A percentile compares a stretch with the other conserved stretches of the same genome.
Conservation (phyloP, 2,329 filamentous ascomycete species). For the Metarhizium humberi region DNA sequence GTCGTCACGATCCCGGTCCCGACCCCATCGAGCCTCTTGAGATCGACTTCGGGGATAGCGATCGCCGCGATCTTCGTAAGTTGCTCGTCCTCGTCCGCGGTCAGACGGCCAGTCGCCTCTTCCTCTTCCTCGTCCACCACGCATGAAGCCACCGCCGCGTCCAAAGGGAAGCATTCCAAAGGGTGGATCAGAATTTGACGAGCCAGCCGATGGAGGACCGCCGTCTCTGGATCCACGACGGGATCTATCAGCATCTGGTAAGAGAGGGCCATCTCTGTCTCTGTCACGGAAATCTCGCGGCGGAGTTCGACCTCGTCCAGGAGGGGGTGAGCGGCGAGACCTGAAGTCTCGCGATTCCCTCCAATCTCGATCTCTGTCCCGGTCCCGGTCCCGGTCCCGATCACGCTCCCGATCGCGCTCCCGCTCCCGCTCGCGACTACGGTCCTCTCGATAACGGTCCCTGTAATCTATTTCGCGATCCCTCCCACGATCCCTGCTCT, state of each 20-base stretch:
- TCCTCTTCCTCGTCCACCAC: slow-evolving; percentile 42
- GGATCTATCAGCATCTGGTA: slow-evolving; percentile 59
- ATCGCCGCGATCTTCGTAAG: slow-evolving; percentile 51
- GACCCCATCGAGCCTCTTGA: slow-evolving; percentile 51
- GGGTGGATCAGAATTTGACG: slow-evolving; percentile 58
- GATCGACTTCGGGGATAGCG: slow-evolving; percentile 58
- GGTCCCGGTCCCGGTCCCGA: slow-evolving; percentile 37
- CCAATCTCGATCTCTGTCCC: slow-evolving; percentile 42
- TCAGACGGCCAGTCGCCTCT: slow-evolving; percentile 31
- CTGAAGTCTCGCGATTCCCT: slow-evolving; percentile 29
- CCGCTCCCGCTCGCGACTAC: slow-evolving; percentile 52
- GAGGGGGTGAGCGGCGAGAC: slow-evolving; percentile 45
- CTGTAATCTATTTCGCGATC: slow-evolving; percentile 51
- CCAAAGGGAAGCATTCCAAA: slow-evolving; percentile 43
- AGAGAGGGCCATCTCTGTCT: slow-evolving; percentile 47
- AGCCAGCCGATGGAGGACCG: slow-evolving; percentile 60
- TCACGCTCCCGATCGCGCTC: slow-evolving; percentile 44
- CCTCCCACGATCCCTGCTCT: slow-evolving; percentile 50
- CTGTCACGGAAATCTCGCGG: slow-evolving; percentile 56
- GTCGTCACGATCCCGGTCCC: slow-evolving; percentile 48
- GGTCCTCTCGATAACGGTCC: slow-evolving; percentile 50
- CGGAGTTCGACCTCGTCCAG: slow-evolving; percentile 53
- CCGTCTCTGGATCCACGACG: slow-evolving; percentile 62
- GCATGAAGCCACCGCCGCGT: slow-evolving; percentile 45
- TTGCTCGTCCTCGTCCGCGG: slow-evolving; percentile 46